A percentile compares a stretch with the other conserved stretches of the same genome.
Conservation (phyloP, 768 basidiomycete species). For the Wakefieldia striispora region DNA sequence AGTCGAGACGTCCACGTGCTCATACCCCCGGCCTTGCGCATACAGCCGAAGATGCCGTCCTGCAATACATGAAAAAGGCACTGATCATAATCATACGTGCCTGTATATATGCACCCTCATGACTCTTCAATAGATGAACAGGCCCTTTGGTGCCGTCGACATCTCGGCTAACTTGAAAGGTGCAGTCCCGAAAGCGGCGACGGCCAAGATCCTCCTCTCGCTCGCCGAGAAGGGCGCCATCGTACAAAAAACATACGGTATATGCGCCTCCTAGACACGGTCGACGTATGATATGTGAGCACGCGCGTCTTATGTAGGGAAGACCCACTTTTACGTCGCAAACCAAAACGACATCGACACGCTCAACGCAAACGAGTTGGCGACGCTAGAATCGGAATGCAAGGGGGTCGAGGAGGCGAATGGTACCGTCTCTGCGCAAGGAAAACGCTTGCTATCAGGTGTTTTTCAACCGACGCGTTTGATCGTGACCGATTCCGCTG, state of each 20-base stretch:
- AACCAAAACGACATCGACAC: conserved; percentile 74
- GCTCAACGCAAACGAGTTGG: conserved; percentile 59
- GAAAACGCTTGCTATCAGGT: conserved; percentile 43
- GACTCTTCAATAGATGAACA: conserved; percentile 66
- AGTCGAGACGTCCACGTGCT: too few relatives aligned
- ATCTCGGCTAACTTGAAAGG: conserved; percentile 90
- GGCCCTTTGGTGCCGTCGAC: conserved; percentile 92
- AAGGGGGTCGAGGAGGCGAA: conserved; percentile 59
- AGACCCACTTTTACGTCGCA: conserved; percentile 83
- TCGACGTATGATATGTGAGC: not conserved
- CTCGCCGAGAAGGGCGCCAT: conserved; percentile 86
- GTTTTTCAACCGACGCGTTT: not conserved
- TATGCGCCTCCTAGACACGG: conserved; percentile 2
- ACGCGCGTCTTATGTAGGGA: conserved; percentile 45
- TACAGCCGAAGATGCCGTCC: conserved; percentile 69
- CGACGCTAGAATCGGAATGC: conserved; percentile 57
- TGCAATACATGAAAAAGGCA: conserved; percentile 79
- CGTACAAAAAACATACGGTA: conserved; percentile 82
- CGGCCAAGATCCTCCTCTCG: conserved; percentile 77
- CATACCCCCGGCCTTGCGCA: too few relatives aligned
- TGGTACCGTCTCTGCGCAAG: conserved; percentile 47
- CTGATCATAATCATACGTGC: not conserved
- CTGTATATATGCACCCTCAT: conserved; percentile 8
- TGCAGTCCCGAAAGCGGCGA: conserved; percentile 77
- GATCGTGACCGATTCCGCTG: not conserved